These are phyloP conservation scores for Diaporthe batatas DNA, from an alignment of 2,329 filamentous ascomycete genomes.

Conservation along the genomic window DNA sequence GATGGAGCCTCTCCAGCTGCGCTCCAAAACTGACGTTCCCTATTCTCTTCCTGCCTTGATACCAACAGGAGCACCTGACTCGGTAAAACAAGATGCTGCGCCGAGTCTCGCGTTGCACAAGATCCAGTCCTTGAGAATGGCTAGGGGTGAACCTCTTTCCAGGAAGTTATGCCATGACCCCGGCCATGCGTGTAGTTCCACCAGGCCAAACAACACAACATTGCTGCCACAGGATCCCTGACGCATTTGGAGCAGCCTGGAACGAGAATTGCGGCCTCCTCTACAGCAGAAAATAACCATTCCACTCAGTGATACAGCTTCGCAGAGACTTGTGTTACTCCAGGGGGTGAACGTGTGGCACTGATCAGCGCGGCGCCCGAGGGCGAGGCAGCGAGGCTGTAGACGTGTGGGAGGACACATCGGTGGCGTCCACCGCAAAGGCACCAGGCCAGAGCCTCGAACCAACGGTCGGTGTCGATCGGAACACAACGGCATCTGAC, in stretches of 20 bases:
- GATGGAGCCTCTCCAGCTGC: not conserved
- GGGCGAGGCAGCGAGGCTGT: conserved; percentile 11
- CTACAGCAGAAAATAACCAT: not conserved
- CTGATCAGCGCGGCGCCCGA: not conserved
- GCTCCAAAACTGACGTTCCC: not conserved
- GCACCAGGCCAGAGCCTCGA: conserved; percentile 27
- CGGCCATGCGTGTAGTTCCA: not conserved
- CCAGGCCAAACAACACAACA: not conserved
- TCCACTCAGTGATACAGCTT: not conserved
- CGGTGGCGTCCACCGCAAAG: not conserved
- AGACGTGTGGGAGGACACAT: too few relatives aligned
- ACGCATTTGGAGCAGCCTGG: not conserved
- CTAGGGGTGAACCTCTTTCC: not conserved
- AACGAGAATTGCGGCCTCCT: not conserved
- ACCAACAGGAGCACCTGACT: not conserved
- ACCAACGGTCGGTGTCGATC: conserved; percentile 35
- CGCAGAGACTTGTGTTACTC: not conserved
- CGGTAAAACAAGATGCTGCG: conserved; percentile 29
- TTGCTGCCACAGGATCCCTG: not conserved
- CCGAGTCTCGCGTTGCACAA: conserved; percentile 7
- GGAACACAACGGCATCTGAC: conserved; percentile 5
- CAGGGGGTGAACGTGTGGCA: not conserved
- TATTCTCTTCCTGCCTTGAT: not conserved
- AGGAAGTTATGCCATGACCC: not conserved
- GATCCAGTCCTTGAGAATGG: not conserved